Evolutionary conservation across 345 rosid species (phyloP), one percentile per base, ranked within the genome.

Genomic region (Arabidopsis arenosa): DNA sequence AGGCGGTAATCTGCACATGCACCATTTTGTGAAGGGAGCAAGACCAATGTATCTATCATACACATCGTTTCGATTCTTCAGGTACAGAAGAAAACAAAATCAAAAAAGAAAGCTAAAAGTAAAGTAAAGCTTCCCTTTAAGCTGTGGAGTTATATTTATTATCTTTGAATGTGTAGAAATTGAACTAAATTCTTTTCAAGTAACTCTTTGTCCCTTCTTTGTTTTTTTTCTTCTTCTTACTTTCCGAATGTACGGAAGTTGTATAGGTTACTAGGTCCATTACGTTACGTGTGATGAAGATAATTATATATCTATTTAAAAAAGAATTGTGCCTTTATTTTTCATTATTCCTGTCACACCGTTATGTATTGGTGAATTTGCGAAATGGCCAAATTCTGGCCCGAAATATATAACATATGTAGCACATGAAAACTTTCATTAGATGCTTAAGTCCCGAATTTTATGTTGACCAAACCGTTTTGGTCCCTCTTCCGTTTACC

Each of bases 1-100:
- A 82, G 85, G 82, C 86, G 70, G 78, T 85, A 56, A 89, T 89
- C 77, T 93, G 97, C 86, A 84, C 96, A 5, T 93, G 98, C 84
- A 80, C 91, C 77, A 85, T 93, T 76, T 71, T 93, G 80, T 93
- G 91, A 91, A 78, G 79, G 30, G 52, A 51, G 78, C 32, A 45
- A 65, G 70, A 41, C 69, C 32, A 28, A 53, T 52, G 71, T 63
- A 79, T 74, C 72, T 49, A 49, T 11, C 11, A 54, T 56, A 70
- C 70, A 69, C 54, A 68, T 65, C 33, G 61, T 66, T 44, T 73
- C 79, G 57, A 74, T 70, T 83, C 84, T 82, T 80, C 80, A 59
- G 82, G 81, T 80, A 81, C 82, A 74, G 80, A 70, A 82, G 78
- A 72, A 75, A 71, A 65, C 48, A 9, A 71, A 76, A 70, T 9